Evolutionary conservation across 225 moss, liverwort and hornwort species (phyloP).

Genomic region (Pleurozium schreberi): DNA sequence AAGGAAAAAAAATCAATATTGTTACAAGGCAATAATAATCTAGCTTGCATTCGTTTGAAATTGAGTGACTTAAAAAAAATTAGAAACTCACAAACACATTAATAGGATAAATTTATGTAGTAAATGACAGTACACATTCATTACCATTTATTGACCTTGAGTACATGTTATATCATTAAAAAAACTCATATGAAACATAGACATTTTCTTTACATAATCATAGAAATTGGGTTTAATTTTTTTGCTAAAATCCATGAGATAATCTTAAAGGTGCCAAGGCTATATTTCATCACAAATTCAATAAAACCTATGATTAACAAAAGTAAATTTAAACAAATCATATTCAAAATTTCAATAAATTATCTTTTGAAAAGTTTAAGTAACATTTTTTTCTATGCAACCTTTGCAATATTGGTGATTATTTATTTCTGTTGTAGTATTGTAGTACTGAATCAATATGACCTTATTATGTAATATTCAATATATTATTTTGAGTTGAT

Average conservation of each 20-base stretch:
- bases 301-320: background rate
- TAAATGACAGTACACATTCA: background rate
- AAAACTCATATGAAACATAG: fast-evolving
- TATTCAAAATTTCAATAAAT: background rate
- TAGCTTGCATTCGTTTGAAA: background rate
- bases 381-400: background rate
- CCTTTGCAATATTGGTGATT: no score
- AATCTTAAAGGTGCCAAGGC: background rate
- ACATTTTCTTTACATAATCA: no score
- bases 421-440: background rate
- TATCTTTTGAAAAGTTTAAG: background rate
- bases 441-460: background rate
- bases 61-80: background rate
- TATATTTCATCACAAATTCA: background rate
- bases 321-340: no score
- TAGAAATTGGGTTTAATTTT: background rate
- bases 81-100: background rate
- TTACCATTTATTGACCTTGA: background rate
- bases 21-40: background rate
- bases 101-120: background rate
- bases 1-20: background rate
- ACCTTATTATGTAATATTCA: fast-evolving
- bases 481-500: no score
- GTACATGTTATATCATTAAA: background rate
- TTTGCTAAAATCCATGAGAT: background rate